Evolutionary conservation across 2,329 filamentous ascomycete genomes (phyloP).

Genomic region (Diaporthe australafricana): DNA sequence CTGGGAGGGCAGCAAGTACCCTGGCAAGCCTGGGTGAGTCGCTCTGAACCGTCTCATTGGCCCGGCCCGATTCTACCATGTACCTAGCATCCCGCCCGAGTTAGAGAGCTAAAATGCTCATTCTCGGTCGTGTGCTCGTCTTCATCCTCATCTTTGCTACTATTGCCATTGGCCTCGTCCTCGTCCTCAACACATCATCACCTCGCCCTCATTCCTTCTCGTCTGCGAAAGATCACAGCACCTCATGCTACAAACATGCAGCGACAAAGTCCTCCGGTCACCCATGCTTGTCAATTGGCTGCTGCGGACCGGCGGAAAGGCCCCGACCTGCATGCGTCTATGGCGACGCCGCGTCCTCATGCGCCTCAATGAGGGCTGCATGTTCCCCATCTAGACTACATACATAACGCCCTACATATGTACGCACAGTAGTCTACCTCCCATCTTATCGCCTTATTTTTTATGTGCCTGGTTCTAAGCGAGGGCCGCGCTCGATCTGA

Average conservation of each 20-base stretch:
- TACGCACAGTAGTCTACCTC: background rate
- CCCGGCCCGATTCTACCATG: no score
- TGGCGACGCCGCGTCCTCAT: constrained; percentile 2
- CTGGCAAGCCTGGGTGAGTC: no score
- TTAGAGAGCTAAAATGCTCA: background rate
- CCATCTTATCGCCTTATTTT: background rate
- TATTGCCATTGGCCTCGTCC: no score
- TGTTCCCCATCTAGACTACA: constrained; percentile 12
- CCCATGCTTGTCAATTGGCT: background rate
- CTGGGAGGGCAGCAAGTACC: no score
- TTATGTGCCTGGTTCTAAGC: background rate
- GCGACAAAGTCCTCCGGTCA: background rate
- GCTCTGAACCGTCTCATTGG: no score
- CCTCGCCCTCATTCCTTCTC: background rate
- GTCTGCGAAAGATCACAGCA: background rate
- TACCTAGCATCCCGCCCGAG: no score
- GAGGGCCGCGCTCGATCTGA: background rate
- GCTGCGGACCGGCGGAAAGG: constrained; percentile 8
- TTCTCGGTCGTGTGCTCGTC: no score
- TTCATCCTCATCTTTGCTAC: background rate
- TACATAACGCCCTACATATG: background rate
- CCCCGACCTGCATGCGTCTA: background rate
- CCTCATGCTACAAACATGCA: background rate
- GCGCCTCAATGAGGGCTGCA: background rate
- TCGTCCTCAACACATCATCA: background rate